Evolutionary conservation across 140 eudicot genomes (phyloP), one percentile per base, ranked within the genome.

Genomic region (Erigeron philadelphicus): DNA sequence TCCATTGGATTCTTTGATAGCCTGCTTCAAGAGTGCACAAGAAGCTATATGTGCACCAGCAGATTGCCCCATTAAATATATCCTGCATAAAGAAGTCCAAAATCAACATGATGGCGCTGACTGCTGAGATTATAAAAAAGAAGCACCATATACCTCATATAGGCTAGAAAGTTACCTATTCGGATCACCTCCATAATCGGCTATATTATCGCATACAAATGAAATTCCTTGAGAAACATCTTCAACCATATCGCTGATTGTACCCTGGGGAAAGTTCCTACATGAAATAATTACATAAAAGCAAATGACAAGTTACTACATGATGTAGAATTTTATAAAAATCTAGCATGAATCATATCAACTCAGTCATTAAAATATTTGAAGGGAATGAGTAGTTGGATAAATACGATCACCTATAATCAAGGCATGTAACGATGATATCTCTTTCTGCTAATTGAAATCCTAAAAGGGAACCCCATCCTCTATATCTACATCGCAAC

Each of bases 191-290:
- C 96, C 98, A 75, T 56, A 84, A 16, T 81, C 75, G 58, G 75
- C 71, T 19, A 84, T 80, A 65, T 83, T 83, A 78, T 78, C 74
- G 81, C 93, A 93, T 66, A 93, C 82, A 83, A 61, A 88, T 31
- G 95, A 80, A 72, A 93, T 84, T 57, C 96, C 98, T 67, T 81
- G 82, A 75, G 93, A 84, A 59, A 90, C 95, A 72, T 93, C 98
- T 31, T 83, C 76, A 75, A 89, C 81, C 98, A 89, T 93, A 70
- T 93, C 95, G 67, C 95, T 76, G 46, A 93, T 88, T 57, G 98
- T 88, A 52, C 96, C 98, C 74, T 93, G 96, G 21, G 98, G 98
- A 66, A 93, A 93, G 79, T 88, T 93, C 82, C 98, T 93, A 90
- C 85, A 76, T 16, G 40, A 47, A 76, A 56, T 23, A 59, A 12